A percentile compares a stretch with the other conserved stretches of the same genome.
phyloP scores from a whole-genome alignment of 176 grass and related monocot species.

The Echinochloa phyllopogon region DNA sequence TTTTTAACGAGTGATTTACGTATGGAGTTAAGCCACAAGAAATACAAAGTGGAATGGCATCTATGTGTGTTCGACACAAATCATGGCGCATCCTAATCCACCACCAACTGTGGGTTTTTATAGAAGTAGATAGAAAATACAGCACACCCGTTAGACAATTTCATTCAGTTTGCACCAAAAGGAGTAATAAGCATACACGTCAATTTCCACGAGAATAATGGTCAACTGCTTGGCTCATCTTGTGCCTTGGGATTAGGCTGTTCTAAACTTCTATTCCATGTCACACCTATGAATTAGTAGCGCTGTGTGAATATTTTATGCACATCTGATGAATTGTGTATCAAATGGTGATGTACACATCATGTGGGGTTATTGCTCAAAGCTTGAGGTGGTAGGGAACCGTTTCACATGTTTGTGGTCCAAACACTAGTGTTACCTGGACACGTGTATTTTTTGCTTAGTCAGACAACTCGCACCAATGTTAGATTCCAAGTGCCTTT shows the following conservation, averaged over 20 bases:
- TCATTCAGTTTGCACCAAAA: background rate
- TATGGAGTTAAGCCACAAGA: background rate
- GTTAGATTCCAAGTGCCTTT: no score
- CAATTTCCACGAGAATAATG: background rate
- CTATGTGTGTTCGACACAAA: background rate
- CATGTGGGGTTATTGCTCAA: background rate
- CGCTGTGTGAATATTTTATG: background rate
- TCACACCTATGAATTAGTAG: background rate
- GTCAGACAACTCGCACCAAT: no score
- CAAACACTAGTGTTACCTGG: background rate
- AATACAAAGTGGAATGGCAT: background rate
- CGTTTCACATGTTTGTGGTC: background rate
- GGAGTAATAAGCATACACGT: background rate
- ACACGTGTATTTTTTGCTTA: no score
- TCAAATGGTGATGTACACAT: background rate
- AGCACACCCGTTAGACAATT: background rate
- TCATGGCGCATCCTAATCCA: background rate
- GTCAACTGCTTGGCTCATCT: background rate
- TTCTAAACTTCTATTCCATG: background rate
- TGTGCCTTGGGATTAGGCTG: background rate
- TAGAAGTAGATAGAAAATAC: background rate
- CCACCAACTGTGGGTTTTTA: background rate
- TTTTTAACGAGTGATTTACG: background rate
- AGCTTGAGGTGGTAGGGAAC: background rate
- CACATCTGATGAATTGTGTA: background rate